Percentiles rank a stretch among this genome's conserved stretches.
phyloP scores from a whole-genome alignment of 768 basidiomycete genomes.

The Crepidotus variabilis region DNA sequence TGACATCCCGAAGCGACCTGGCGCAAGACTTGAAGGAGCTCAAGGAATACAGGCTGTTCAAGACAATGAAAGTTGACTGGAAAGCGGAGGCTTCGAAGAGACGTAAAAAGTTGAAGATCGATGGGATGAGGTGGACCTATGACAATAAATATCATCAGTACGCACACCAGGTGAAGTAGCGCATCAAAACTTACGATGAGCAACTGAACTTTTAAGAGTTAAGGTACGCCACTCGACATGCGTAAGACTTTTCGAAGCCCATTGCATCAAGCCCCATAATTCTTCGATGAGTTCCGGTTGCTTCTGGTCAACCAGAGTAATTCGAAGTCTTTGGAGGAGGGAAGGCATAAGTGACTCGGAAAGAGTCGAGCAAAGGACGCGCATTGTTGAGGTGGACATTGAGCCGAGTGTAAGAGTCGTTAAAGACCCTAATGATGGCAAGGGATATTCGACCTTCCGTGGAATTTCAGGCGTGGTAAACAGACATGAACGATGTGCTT shows the following conservation, averaged over 20 bases:
- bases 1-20: slow-evolving; percentile 12
- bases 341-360: slow-evolving; percentile 8
- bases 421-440: neutral
- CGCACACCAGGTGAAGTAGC: neutral
- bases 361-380: slow-evolving; percentile 10
- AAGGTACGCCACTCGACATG: slow-evolving; percentile 16
- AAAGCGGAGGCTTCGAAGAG: slow-evolving; percentile 12
- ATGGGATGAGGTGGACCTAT: slow-evolving; percentile 16
- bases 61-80: slow-evolving; percentile 20
- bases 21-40: slow-evolving; percentile 10
- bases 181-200: slow-evolving; percentile 9
- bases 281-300: slow-evolving; percentile 8
- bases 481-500: neutral
- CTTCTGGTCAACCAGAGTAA: slow-evolving; percentile 10
- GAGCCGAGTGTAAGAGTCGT: slow-evolving; percentile 12
- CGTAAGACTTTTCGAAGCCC: slow-evolving; percentile 12
- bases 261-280: slow-evolving; percentile 17
- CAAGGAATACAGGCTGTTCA: slow-evolving; percentile 9
- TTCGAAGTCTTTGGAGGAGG: slow-evolving; percentile 10
- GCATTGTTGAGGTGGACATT: slow-evolving; percentile 9
- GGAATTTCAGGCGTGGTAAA: neutral
- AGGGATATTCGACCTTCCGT: neutral
- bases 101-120: slow-evolving; percentile 9
- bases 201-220: slow-evolving; percentile 8
- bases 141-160: neutral